A percentile compares a stretch with the other conserved stretches of the same genome.
These are phyloP conservation scores for Triticum monococcum DNA, from an alignment of 176 grass and related monocot species.

Conservation along the genomic window DNA sequence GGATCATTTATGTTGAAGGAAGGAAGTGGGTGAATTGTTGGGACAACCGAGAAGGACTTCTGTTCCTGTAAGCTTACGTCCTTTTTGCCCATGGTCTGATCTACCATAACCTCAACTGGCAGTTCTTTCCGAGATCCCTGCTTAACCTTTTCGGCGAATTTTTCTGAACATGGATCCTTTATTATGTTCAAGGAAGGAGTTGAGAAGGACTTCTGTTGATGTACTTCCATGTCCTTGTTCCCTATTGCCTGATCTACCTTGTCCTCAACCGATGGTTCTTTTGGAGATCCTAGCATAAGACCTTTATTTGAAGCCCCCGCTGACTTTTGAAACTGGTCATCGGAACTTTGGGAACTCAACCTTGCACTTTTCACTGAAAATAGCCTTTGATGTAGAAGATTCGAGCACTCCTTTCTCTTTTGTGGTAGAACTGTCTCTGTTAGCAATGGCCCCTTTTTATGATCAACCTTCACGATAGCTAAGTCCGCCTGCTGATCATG, in stretches of 20 bases:
- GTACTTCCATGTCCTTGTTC: conserved; percentile 4
- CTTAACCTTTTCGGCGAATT: not conserved
- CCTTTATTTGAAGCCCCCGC: not conserved
- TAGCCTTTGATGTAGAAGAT: not conserved
- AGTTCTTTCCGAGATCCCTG: conserved; percentile 1
- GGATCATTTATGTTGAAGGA: not conserved
- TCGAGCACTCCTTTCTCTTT: conserved; percentile 35
- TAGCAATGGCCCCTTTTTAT: not conserved
- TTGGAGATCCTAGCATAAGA: conserved; percentile 5
- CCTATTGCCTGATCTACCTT: not conserved
- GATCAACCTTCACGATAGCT: conserved; percentile 1
- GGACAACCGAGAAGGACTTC: not conserved
- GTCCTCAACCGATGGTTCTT: not conserved
- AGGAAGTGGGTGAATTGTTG: not conserved
- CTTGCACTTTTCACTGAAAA: conserved; percentile 24
- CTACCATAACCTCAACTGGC: not conserved
- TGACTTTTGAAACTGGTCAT: not conserved
- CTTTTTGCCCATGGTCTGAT: conserved; percentile 11
- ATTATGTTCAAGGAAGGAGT: not conserved
- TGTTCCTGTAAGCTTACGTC: conserved; percentile 4
- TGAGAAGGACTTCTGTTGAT: conserved; percentile 19
- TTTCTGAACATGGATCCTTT: not conserved
- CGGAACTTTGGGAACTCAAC: not conserved
- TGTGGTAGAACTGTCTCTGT: not conserved
- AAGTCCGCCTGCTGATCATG: not conserved